Percentiles rank a stretch among this genome's conserved stretches.
phyloP scores from a whole-genome alignment of 75 land plant genomes.

The Selaginella tamariscina region DNA sequence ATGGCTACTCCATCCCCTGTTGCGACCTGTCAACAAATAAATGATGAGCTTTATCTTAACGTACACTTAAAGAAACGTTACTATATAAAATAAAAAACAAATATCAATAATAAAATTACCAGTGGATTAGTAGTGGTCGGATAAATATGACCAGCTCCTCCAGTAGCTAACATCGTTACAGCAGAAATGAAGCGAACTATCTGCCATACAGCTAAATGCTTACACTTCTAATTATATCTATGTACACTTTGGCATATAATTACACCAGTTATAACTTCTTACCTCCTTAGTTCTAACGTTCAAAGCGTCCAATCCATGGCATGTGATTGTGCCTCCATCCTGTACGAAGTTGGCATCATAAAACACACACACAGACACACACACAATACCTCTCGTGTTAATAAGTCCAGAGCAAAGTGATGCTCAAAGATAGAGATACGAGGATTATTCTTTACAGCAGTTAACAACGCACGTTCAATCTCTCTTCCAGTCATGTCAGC shows the following conservation, averaged over 20 bases:
- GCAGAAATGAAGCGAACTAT: constrained; percentile 73
- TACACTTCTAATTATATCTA: background rate
- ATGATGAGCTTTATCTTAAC: constrained; percentile 3
- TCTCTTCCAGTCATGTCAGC: constrained; percentile 99
- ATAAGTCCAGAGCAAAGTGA: constrained; percentile 92
- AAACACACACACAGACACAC: background rate
- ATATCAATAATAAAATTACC: constrained; percentile 27
- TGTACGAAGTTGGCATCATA: constrained; percentile 19
- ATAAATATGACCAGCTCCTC: constrained; percentile 97
- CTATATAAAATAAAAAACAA: background rate
- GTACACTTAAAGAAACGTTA: background rate
- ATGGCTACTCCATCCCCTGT: constrained; percentile 98
- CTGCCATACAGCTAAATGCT: constrained; percentile 19
- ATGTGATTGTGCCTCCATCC: constrained; percentile 65
- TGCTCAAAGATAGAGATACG: constrained; percentile 71
- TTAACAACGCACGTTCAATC: constrained; percentile 84
- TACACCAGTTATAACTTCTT: constrained; percentile 7
- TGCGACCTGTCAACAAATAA: constrained; percentile 45
- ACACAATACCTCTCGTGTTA: constrained; percentile 52
- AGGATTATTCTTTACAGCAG: constrained; percentile 55
- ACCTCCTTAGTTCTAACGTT: constrained; percentile 61
- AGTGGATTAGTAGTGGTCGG: constrained; percentile 90
- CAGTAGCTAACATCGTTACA: constrained; percentile 94
- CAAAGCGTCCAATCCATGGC: constrained; percentile 84
- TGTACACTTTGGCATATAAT: background rate